These are phyloP conservation scores for Thalassiosira pacifica DNA, from an alignment of 352 stramenopile genomes.

Conservation along the genomic window DNA sequence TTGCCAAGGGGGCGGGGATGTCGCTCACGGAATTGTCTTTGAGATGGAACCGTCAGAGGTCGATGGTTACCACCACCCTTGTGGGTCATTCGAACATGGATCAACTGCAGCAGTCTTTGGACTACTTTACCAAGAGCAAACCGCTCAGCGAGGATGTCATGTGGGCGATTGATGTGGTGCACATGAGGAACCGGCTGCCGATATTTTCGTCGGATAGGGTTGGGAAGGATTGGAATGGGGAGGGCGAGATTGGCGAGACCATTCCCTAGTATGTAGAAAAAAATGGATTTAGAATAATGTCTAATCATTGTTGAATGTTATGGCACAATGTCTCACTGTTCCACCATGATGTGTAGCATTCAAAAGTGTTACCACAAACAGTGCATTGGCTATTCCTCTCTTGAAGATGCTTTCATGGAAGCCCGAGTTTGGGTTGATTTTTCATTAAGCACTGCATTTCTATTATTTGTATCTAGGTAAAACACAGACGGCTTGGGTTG, in stretches of 20 bases:
- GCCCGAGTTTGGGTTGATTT: too few species aligned
- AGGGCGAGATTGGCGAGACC: conserved; percentile 87
- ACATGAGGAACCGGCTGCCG: conserved; percentile 88
- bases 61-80: conserved; percentile 85
- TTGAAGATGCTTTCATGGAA: too few species aligned
- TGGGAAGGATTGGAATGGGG: conserved; percentile 86
- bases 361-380: too few species aligned
- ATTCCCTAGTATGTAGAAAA: conserved; percentile 83
- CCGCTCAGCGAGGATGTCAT: conserved; percentile 81
- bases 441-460: too few species aligned
- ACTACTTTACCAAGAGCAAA: conserved; percentile 80
- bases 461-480: too few species aligned
- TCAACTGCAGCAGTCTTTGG: conserved; percentile 80
- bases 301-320: too few species aligned
- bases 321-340: too few species aligned
- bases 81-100: conserved; percentile 85
- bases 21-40: conserved; percentile 80
- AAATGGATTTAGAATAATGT: too few species aligned
- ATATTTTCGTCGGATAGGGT: conserved; percentile 85
- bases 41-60: conserved; percentile 82
- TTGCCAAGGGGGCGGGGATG: conserved; percentile 81
- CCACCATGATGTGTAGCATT: too few species aligned
- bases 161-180: conserved; percentile 88
- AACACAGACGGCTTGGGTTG: too few species aligned
- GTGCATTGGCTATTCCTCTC: too few species aligned